Base-by-base conservation (phyloP, 2,329 filamentous ascomycete genomes). In the Colletotrichum truncatum region DNA sequence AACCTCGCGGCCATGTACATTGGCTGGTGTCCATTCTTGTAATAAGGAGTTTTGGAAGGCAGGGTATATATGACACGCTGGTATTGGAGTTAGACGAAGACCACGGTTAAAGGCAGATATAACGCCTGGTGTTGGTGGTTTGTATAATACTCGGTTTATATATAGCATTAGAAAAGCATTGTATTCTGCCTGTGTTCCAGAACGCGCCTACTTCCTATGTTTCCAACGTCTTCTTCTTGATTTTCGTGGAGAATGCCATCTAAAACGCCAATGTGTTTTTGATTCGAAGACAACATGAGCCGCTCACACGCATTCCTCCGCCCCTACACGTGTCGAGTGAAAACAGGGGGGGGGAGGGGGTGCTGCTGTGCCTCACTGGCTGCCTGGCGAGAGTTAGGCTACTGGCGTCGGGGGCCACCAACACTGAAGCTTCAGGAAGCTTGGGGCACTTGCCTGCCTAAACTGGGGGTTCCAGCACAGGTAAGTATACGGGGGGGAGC, bases 1-100 rank as follows among this genome's bases (percentile, higher is more conserved):
- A 97, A 96, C 76, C 78, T 99, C 78, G 88, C 93, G 16, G 88
- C 89, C 38, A 99, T 99, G 97, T 99, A 98, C 78, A 97, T 98
- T 79, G 96, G 96, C 18, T 98, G 95, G 95, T 87, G 86, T 73
- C 84, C 87, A 21, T 89, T 89, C 71, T 75, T 89, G 71, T 88
- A 75, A 67, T 48, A 8, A n/a, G 32, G 18, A n/a, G 16, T 23
- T 30, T 28, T 51, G n/a, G 38, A 10, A n/a, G n/a, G 26, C 21
- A 26, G 14, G 2, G 34, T 5, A 43, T 34, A 53, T 3, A 25
- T 32, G 26, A 45, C 14, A 36, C 34, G 23, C 16, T 16, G 58
- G 39, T 23, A 28, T 60, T 21, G 39, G 18, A 25, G 12, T 34
- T 49, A 49, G 38, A 55, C 34, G 12, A 36, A 9, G 18, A 41